Evolutionary conservation across 352 stramenopile genomes (phyloP).

Genomic region (Proteromonas lacertae): DNA sequence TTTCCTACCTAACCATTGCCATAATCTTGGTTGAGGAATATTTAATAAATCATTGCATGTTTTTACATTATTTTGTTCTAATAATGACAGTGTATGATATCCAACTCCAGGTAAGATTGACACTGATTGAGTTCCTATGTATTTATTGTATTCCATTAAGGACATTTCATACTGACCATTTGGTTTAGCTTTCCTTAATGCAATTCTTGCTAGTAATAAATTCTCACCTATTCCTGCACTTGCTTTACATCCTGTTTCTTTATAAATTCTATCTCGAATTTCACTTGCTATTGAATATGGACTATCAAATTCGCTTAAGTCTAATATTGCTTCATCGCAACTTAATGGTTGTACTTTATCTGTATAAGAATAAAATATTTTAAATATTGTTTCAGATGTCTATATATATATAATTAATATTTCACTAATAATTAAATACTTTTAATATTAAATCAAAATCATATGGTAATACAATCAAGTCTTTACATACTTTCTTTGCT

Average conservation of each 20-base stretch:
- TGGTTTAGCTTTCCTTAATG: not conserved
- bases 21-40: not conserved
- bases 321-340: not conserved
- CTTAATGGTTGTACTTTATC: not conserved
- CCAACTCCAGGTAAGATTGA: not conserved
- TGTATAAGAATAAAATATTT: not conserved
- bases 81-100: not conserved
- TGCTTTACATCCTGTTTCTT: not conserved
- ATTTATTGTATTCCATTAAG: not conserved
- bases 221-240: not conserved
- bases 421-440: too few relatives aligned
- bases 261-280: not conserved
- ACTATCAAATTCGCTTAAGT: not conserved
- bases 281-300: not conserved
- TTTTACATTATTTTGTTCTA: not conserved
- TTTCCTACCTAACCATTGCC: not conserved
- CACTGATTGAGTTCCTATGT: not conserved
- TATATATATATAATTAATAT: not conserved
- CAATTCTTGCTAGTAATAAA: not conserved
- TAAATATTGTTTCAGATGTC: not conserved
- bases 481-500: not conserved
- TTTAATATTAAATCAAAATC: not conserved
- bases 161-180: not conserved
- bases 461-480: conserved; percentile 1
- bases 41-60: not conserved